phyloP scores from a whole-genome alignment of 495 filamentous ascomycete species.

The Aspergillus ellipticus region DNA sequence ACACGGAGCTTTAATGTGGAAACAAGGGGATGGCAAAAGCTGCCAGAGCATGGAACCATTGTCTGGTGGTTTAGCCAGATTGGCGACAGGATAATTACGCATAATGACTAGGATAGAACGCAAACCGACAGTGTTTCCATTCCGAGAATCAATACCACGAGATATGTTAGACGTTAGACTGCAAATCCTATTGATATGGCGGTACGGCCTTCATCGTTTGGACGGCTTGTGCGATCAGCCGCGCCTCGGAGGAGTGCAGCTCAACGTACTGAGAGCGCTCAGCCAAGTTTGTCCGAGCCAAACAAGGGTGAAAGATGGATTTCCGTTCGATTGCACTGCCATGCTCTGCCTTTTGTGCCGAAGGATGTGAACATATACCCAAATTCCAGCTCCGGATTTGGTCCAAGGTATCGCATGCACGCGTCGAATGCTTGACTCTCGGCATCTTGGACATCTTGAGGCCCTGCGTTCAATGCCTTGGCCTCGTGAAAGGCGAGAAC shows the following conservation, averaged over 20 bases:
- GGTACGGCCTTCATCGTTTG: conserved; percentile 2
- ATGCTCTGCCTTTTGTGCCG: conserved; percentile 5
- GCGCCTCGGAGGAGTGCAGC: not conserved
- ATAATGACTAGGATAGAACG: not conserved
- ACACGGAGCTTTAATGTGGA: not conserved
- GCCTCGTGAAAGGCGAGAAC: conserved; percentile 6
- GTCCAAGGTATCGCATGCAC: conserved; percentile 5
- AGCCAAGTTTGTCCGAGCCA: not conserved
- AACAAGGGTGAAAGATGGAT: not conserved
- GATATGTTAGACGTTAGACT: too few relatives aligned
- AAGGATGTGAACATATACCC: conserved; percentile 8
- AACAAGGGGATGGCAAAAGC: not conserved
- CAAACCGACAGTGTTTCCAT: too few relatives aligned
- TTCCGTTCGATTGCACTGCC: not conserved
- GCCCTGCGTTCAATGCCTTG: not conserved
- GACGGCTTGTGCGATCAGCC: not conserved
- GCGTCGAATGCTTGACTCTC: conserved; percentile 2
- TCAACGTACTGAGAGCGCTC: conserved; percentile 3
- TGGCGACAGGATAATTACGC: conserved; percentile 5
- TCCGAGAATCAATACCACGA: not conserved
- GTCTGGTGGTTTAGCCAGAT: conserved; percentile 9
- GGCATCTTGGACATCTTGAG: not conserved
- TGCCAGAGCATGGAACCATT: conserved; percentile 7
- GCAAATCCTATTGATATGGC: not conserved
- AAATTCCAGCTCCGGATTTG: not conserved